Conservation (phyloP, 2,329 filamentous ascomycete species). For the Neonectria hederae region DNA sequence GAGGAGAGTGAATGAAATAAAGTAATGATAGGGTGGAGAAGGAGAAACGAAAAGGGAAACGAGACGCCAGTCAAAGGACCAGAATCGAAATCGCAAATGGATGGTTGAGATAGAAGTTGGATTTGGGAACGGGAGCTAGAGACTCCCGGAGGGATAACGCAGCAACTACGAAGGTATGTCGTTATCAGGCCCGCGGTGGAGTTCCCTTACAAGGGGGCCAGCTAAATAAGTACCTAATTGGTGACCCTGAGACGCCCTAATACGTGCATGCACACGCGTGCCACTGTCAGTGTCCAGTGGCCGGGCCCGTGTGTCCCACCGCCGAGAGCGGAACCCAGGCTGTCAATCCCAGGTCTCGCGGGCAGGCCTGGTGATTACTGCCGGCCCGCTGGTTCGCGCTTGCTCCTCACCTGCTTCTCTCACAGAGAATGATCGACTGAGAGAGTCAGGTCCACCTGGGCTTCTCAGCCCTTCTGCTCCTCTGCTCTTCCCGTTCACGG, state of each 20-base stretch:
- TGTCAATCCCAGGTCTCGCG: conserved; percentile 13
- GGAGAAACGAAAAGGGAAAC: conserved; percentile 2
- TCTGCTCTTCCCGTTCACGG: neutral
- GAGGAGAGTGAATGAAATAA: neutral
- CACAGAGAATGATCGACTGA: too few species aligned
- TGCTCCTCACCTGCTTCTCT: neutral
- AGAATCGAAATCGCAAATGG: neutral
- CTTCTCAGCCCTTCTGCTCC: neutral
- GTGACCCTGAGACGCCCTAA: conserved; percentile 3
- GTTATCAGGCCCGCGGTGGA: conserved; percentile 12
- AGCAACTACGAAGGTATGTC: neutral
- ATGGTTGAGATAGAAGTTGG: neutral
- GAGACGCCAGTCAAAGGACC: neutral
- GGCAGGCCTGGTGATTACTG: conserved; percentile 31
- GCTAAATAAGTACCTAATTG: neutral
- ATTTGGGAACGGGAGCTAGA: neutral
- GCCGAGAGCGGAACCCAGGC: conserved; percentile 32
- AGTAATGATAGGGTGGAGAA: neutral
- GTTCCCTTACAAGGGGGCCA: neutral
- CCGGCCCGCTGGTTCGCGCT: conserved; percentile 5
- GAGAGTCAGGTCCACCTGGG: too few species aligned
- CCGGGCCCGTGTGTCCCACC: neutral
- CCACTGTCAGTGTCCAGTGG: neutral
- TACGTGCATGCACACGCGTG: conserved; percentile 20
- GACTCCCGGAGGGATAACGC: neutral